A percentile compares a stretch with the other conserved stretches of the same genome.
phyloP scores from a whole-genome alignment of 2,329 filamentous ascomycete genomes.

The Hypoxylon sp. region DNA sequence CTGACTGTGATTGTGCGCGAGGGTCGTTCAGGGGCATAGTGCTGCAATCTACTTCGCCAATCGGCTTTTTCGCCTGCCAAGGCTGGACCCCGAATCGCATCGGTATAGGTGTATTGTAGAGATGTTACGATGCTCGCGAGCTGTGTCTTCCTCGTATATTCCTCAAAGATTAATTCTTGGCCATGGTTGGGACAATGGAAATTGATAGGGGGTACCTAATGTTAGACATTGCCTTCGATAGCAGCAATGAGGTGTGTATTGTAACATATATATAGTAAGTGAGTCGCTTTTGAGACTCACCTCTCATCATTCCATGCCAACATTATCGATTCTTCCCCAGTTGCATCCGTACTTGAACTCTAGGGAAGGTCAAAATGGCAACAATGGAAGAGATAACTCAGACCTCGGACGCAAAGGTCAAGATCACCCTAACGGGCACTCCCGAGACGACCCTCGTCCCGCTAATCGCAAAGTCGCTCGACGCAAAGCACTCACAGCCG shows the following conservation, averaged over 20 bases:
- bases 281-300: neutral
- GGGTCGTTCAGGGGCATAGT: neutral
- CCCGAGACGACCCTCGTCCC: constrained; percentile 37
- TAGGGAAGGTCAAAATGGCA: neutral
- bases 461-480: constrained; percentile 28
- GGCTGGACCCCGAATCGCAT: neutral
- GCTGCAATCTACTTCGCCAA: neutral
- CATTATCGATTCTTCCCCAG: neutral
- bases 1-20: neutral
- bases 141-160: neutral
- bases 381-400: neutral
- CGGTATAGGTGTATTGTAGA: neutral
- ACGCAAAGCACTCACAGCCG: constrained; percentile 21
- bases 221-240: too few relatives aligned
- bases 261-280: neutral
- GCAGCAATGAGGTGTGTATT: neutral
- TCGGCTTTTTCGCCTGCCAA: neutral
- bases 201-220: too few relatives aligned
- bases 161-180: neutral
- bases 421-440: constrained; percentile 28
- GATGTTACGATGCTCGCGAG: neutral
- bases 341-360: neutral
- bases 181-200: neutral
- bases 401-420: constrained; percentile 3
- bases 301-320: neutral